A percentile compares a stretch with the other conserved stretches of the same genome.
These are phyloP conservation scores for Chytriomyces hyalinus DNA, from an alignment of 192 early-diverging fungal species.

Conservation along the genomic window DNA sequence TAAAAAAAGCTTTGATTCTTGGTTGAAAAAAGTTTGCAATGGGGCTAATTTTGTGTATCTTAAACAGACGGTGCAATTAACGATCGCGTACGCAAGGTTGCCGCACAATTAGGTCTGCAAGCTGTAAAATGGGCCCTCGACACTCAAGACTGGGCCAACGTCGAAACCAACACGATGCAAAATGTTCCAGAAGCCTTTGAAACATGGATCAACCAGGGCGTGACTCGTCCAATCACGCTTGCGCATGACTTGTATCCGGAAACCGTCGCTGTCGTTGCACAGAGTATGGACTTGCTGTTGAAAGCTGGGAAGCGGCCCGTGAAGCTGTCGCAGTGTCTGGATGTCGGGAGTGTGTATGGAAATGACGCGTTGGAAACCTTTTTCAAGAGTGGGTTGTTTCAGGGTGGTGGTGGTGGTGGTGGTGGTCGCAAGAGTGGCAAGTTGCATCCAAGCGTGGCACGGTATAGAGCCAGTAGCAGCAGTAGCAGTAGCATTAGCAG, in stretches of 20 bases:
- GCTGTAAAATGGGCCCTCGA: constrained; percentile 48
- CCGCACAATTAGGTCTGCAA: constrained; percentile 54
- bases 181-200: constrained; percentile 1
- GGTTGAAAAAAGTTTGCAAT: no score
- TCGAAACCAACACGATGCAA: background rate
- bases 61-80: constrained; percentile 36
- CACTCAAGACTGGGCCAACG: constrained; percentile 34
- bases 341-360: background rate
- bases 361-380: background rate
- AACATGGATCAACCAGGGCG: background rate
- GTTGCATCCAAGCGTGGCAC: no score
- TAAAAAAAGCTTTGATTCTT: constrained; percentile 18
- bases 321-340: background rate
- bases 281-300: constrained; percentile 2
- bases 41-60: no score
- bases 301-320: background rate
- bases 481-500: no score
- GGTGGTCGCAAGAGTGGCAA: no score
- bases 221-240: background rate
- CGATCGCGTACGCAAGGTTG: constrained; percentile 62
- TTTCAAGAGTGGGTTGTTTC: constrained; percentile 8
- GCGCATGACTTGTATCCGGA: constrained; percentile 3
- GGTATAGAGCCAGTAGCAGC: no score
- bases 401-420: constrained; percentile 3
- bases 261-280: background rate